These are phyloP conservation scores for Acacia concinna DNA, from an alignment of 331 rosid species.

Conservation along the genomic window DNA sequence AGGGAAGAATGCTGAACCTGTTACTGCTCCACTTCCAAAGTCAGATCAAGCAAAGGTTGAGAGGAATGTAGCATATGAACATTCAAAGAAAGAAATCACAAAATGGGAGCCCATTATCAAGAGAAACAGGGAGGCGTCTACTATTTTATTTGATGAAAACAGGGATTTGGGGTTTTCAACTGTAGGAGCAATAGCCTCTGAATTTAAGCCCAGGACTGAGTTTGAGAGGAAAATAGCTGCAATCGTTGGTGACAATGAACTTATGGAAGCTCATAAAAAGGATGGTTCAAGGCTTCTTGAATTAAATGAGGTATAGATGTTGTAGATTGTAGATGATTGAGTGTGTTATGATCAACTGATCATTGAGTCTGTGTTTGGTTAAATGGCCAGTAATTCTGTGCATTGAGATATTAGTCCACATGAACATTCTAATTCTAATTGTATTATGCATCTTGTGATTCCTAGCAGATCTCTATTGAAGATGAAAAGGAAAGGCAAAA, in stretches of 20 bases:
- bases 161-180: slow-evolving; percentile 70
- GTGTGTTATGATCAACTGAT: background rate
- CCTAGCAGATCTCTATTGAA: slow-evolving; percentile 66
- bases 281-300: slow-evolving; percentile 91
- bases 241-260: slow-evolving; percentile 47
- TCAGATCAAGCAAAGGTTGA: slow-evolving; percentile 62
- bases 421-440: slow-evolving; percentile 23
- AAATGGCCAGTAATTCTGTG: background rate
- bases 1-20: slow-evolving; percentile 43
- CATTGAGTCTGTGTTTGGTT: slow-evolving; percentile 7
- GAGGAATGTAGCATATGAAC: slow-evolving; percentile 63
- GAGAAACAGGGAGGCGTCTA: slow-evolving; percentile 80
- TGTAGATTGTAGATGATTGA: background rate
- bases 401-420: background rate
- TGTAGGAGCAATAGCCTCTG: slow-evolving; percentile 88
- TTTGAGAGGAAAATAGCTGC: slow-evolving; percentile 87
- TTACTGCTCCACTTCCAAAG: slow-evolving; percentile 67
- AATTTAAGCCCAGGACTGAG: slow-evolving; percentile 80
- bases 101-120: slow-evolving; percentile 79
- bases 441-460: slow-evolving; percentile 25
- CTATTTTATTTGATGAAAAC: slow-evolving; percentile 62
- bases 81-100: slow-evolving; percentile 55
- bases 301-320: slow-evolving; percentile 60
- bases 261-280: slow-evolving; percentile 74
- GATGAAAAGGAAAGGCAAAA: slow-evolving; percentile 80